Conservation (phyloP, 2,329 filamentous ascomycete genomes). For the Biscogniauxia mediterranea region DNA sequence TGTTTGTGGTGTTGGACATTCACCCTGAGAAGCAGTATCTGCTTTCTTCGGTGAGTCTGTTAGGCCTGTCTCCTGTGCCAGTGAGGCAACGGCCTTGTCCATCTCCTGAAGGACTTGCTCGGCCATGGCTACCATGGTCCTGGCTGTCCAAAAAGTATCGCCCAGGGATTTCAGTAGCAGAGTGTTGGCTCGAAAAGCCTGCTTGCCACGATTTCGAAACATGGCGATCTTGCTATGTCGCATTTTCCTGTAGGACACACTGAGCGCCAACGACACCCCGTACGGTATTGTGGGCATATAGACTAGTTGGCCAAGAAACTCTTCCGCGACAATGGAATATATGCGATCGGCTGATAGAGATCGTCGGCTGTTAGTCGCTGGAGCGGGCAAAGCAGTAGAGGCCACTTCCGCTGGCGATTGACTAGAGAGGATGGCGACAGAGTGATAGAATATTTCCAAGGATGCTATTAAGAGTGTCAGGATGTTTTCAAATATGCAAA, state of each 20-base stretch:
- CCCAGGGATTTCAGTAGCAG: conserved; percentile 51
- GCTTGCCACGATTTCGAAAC: conserved; percentile 55
- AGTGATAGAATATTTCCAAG: conserved; percentile 63
- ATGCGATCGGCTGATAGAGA: conserved; percentile 59
- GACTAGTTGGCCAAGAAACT: conserved; percentile 44
- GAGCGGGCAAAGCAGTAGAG: conserved; percentile 43
- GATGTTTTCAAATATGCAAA: not conserved
- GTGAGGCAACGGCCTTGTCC: conserved; percentile 49
- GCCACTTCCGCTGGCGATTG: conserved; percentile 44
- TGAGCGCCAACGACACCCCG: conserved; percentile 59
- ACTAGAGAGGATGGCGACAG: conserved; percentile 61
- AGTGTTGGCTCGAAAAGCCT: conserved; percentile 54
- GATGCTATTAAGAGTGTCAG: conserved; percentile 45
- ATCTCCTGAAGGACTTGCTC: conserved; percentile 56
- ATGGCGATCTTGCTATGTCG: conserved; percentile 58
- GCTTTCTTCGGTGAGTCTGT: conserved; percentile 23
- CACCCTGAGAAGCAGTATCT: conserved; percentile 11
- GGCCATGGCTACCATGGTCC: conserved; percentile 53
- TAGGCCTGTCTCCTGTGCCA: conserved; percentile 36
- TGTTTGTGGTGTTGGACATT: conserved; percentile 8
- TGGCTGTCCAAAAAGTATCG: conserved; percentile 58
- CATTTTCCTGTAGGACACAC: conserved; percentile 64
- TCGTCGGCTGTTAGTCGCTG: conserved; percentile 53
- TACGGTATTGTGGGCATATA: conserved; percentile 61
- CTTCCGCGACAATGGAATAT: conserved; percentile 50